Evolutionary conservation across 805 yeast species (phyloP), one percentile per base, ranked within the genome.

Genomic region (Ogataea paraovalis): DNA sequence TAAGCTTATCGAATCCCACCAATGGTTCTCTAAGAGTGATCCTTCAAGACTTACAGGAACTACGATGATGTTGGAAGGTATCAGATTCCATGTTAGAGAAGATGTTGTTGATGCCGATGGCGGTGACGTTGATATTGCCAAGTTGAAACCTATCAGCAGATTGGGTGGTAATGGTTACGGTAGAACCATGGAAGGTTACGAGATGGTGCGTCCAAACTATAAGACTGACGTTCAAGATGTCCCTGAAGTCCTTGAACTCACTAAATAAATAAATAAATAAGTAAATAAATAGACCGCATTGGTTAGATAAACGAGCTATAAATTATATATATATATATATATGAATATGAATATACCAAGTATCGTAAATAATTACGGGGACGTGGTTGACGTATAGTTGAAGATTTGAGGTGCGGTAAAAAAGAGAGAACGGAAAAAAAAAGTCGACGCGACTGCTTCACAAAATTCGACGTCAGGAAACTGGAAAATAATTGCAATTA

Each of bases 71-170:
- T 69, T 79, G 10, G 85, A 82, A 62, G 87, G 82, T 19, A 68
- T 81, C 28, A 65, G 74, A 34, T 77, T 79, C 62, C 86, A 80
- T 58, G 74, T 69, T 3, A 68, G 85, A 41, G 81, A 81, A 53
- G 85, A 81, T 55, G 62, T 77, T 3, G 49, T 75, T 33, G 73
- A 78, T 55, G 65, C 67, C 3, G 73, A 70, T 0, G 47, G 56
- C 27, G 69, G 67, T 44, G 39, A 39, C 3, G 46, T 82, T n/a
- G 83, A 79, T 57, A 56, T 72, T 10, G 64, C 55, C 3, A 79
- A 76, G 57, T 65, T 78, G 50, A 73, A 69, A 57, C 84, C 87
- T 0, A 73, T 82, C 2, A 64, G 76, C 2, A 71, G 87, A 48
- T 65, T 81, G 23, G 86, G 79, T 8, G 80, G 79, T 3, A 70